A percentile compares a stretch with the other conserved stretches of the same genome.
phyloP scores from a whole-genome alignment of 2,329 filamentous ascomycete species.

The Canariomyces notabilis region DNA sequence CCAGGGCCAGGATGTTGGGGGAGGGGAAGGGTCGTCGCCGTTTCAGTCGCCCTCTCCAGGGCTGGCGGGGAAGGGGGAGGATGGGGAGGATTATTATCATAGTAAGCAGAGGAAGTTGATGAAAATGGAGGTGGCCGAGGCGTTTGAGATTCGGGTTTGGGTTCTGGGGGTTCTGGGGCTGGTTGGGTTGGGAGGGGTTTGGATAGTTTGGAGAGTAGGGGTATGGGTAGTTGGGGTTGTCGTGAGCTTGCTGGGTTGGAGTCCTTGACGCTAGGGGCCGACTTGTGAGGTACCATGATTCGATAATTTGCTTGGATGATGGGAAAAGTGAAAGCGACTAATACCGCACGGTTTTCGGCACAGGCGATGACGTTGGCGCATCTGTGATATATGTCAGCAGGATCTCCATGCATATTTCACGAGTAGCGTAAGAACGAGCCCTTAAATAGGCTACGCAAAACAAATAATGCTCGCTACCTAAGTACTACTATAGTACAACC shows the following conservation, averaged over 20 bases:
- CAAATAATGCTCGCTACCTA: too few relatives aligned
- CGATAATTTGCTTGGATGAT: too few relatives aligned
- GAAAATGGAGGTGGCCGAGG: slow-evolving; percentile 57
- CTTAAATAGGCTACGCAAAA: too few relatives aligned
- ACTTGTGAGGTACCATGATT: too few relatives aligned
- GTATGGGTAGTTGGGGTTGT: slow-evolving; percentile 15
- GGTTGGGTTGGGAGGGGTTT: slow-evolving; percentile 28
- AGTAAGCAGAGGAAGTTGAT: slow-evolving; percentile 56
- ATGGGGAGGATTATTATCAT: slow-evolving; percentile 41
- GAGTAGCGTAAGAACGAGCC: too few relatives aligned
- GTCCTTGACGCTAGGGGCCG: not conserved
- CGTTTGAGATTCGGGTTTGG: slow-evolving; percentile 52
- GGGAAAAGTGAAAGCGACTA: too few relatives aligned
- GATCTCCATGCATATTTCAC: too few relatives aligned
- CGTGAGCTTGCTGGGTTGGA: not conserved
- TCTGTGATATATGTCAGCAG: too few relatives aligned
- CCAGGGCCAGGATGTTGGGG: not conserved
- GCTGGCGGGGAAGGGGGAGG: slow-evolving; percentile 12
- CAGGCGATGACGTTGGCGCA: too few relatives aligned
- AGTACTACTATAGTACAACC: too few relatives aligned
- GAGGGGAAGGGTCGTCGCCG: slow-evolving; percentile 5
- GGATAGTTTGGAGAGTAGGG: slow-evolving; percentile 25
- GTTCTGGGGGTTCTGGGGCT: slow-evolving; percentile 38
- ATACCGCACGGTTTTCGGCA: too few relatives aligned
- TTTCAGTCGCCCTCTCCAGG: too few relatives aligned